Evolutionary conservation across 495 filamentous ascomycete species (phyloP).

Genomic region (Xylaria palmicola): DNA sequence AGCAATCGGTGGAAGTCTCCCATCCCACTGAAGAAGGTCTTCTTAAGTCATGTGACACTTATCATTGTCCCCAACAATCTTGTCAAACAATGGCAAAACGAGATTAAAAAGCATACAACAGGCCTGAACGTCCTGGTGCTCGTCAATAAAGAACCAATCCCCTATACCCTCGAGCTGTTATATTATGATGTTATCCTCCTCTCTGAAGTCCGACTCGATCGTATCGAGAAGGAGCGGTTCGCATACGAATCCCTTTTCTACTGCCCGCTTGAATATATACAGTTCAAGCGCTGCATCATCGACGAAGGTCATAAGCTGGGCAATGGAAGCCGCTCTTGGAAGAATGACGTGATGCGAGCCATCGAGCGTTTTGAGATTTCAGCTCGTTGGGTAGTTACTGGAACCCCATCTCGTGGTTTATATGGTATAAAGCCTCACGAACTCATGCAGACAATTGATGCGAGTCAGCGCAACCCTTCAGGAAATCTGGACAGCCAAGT

Average conservation of each 20-base stretch:
- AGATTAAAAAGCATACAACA: conserved; percentile 67
- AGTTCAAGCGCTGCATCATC: conserved; percentile 83
- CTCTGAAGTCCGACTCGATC: conserved; percentile 70
- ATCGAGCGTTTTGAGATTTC: conserved; percentile 68
- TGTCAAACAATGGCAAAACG: conserved; percentile 65
- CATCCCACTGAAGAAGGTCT: conserved; percentile 50
- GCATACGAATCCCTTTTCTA: too few species aligned
- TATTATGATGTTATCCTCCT: conserved; percentile 79
- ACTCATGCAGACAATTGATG: neutral
- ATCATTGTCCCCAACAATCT: conserved; percentile 69
- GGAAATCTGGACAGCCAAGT: conserved; percentile 10
- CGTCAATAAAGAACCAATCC: conserved; percentile 51
- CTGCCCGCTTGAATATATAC: conserved; percentile 62
- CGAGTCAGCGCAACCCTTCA: conserved; percentile 14
- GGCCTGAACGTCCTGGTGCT: conserved; percentile 65
- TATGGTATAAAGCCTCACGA: conserved; percentile 55
- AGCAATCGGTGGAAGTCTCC: conserved; percentile 33
- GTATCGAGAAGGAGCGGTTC: conserved; percentile 44
- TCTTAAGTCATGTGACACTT: conserved; percentile 66
- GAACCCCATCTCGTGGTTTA: conserved; percentile 81
- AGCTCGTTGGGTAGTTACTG: conserved; percentile 85
- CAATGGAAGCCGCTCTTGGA: conserved; percentile 50
- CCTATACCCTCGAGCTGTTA: conserved; percentile 57
- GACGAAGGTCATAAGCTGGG: conserved; percentile 90
- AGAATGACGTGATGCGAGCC: conserved; percentile 64